Evolutionary conservation across 2,329 filamentous ascomycete genomes (phyloP), one percentile per base, ranked within the genome.

Genomic region (Orbilia blumenaviensis): DNA sequence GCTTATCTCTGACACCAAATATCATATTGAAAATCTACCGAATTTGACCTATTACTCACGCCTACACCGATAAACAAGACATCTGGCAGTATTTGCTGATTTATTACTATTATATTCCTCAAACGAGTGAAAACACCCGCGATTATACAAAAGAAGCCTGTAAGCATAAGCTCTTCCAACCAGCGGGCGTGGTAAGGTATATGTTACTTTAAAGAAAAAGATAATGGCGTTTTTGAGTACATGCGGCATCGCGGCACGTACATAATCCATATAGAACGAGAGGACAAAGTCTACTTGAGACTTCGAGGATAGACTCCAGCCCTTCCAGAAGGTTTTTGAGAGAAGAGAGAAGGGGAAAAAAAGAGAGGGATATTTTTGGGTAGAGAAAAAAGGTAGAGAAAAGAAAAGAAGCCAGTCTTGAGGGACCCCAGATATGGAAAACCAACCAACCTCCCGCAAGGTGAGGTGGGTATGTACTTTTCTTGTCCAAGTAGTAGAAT

Each of bases 91-190:
- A 12, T 3, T 38, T 21, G 41, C 12, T 48, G 27, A 48, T 67
- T 46, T 52, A 58, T 67, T 58, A 58, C 38, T 58, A 67, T 67
- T 67, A 67, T 56, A 56, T 67, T 67, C 50, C 54, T 67, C 32
- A 42, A 41, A 58, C 66, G 66, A 68, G 66, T 42, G 66, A 48
- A 34, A 50, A 68, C 46, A 68, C 52, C 52, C 52, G 32, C 52
- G 66, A 50, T 61, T 34, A 34, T 56, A 52, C 44, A 52, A 44
- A 54, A 29, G 42, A 46, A 60, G 52, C 63, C 21, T 34, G 27
- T 38, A 60, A 25, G 50, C 27, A 58, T 58, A 60, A 60, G 63
- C 52, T 48, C 41, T 29, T 34, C 36, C 9, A 32, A 52, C 44
- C 46, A 52, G 54, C 63, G 29, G 38, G 29, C 25, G 42, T 21